Conservation (phyloP, 495 filamentous ascomycete species). For the Hyphodiscus hymeniophilus region DNA sequence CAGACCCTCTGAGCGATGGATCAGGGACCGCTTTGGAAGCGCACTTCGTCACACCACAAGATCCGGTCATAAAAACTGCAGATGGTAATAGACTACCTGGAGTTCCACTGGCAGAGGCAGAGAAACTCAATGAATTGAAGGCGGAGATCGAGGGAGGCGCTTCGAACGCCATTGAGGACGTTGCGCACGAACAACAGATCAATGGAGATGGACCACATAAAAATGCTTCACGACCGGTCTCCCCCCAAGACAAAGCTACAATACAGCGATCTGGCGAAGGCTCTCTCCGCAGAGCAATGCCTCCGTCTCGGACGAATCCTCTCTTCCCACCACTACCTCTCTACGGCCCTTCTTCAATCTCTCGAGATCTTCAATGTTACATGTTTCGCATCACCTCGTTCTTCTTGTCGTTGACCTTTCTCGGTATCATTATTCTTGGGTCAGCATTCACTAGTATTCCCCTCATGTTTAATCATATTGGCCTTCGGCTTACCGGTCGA, state of each 20-base stretch:
- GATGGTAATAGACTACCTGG: constrained; percentile 56
- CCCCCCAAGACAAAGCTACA: neutral
- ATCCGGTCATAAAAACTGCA: constrained; percentile 61
- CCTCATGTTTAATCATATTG: constrained; percentile 34
- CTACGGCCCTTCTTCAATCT: constrained; percentile 64
- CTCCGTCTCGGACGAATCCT: constrained; percentile 64
- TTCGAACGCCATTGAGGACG: constrained; percentile 9
- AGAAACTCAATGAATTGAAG: constrained; percentile 54
- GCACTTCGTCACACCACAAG: constrained; percentile 57
- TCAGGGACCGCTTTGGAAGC: constrained; percentile 49
- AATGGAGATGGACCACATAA: neutral
- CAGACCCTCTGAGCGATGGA: constrained; percentile 14
- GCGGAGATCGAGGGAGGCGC: constrained; percentile 35
- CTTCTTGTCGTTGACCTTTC: constrained; percentile 66
- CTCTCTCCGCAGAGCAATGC: constrained; percentile 36
- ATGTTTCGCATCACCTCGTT: constrained; percentile 57
- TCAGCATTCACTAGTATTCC: constrained; percentile 56
- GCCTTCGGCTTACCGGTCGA: constrained; percentile 40
- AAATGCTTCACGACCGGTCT: neutral
- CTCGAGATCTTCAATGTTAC: constrained; percentile 55
- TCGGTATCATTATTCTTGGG: constrained; percentile 67
- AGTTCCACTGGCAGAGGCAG: constrained; percentile 56
- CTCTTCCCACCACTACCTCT: constrained; percentile 82
- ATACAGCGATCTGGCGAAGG: constrained; percentile 22
- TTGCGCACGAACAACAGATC: neutral